Percentiles rank a stretch among this genome's conserved stretches.
Evolutionary conservation across 176 grass and related monocot genomes (phyloP).

Genomic region (Eremochloa ophiuroides): DNA sequence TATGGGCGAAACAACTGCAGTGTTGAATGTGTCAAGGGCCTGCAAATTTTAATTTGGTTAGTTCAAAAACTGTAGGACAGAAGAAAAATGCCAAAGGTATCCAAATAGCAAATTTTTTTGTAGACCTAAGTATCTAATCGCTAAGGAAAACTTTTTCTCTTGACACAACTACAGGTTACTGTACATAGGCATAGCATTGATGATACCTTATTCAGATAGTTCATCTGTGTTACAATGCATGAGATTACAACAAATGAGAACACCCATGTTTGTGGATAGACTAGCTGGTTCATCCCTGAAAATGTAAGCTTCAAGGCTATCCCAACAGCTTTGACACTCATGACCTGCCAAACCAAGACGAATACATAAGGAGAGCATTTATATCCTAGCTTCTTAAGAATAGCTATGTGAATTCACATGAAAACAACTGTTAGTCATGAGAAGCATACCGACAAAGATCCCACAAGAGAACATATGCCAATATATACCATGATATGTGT

Average conservation of each 20-base stretch:
- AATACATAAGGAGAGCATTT: conserved; percentile 11
- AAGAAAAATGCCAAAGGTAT: not conserved
- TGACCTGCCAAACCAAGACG: conserved; percentile 59
- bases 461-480: conserved; percentile 78
- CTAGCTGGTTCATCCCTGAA: conserved; percentile 92
- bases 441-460: conserved; percentile 69
- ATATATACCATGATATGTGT: conserved; percentile 87
- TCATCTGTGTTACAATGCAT: conserved; percentile 91
- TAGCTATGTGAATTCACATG: not conserved
- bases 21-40: conserved; percentile 87
- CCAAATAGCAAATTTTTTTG: not conserved
- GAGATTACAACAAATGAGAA: conserved; percentile 72
- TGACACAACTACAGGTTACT: not conserved
- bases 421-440: not conserved
- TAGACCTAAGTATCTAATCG: not conserved
- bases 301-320: conserved; percentile 96
- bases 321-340: conserved; percentile 97
- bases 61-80: conserved; percentile 8
- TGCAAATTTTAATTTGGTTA: conserved; percentile 28
- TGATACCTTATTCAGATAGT: conserved; percentile 97
- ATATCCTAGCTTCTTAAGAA: conserved; percentile 7
- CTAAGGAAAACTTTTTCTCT: not conserved
- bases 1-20: conserved; percentile 75
- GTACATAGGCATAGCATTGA: not conserved
- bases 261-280: conserved; percentile 92